These are phyloP conservation scores for Trichoderma erinaceum DNA, from an alignment of 495 filamentous ascomycete species.

Conservation along the genomic window DNA sequence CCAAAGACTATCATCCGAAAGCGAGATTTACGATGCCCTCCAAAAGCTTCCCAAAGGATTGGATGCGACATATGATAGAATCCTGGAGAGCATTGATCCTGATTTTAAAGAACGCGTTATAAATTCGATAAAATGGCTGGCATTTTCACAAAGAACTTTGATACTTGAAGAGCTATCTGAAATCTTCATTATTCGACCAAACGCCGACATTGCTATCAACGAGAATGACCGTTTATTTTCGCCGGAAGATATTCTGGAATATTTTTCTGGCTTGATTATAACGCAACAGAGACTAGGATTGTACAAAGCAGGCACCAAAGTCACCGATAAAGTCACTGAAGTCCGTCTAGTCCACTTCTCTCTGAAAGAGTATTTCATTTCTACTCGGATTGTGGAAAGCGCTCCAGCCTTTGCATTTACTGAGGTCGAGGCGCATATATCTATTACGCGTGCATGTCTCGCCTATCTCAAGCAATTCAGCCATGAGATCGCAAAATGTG, in stretches of 20 bases:
- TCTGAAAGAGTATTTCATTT: background rate
- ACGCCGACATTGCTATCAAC: background rate
- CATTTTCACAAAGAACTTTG: background rate
- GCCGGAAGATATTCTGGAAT: background rate
- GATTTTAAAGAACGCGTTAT: background rate
- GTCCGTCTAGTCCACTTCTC: background rate
- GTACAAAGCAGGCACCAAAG: too few species aligned
- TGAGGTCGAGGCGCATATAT: background rate
- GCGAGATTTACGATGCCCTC: background rate
- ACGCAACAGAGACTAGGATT: background rate
- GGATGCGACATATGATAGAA: background rate
- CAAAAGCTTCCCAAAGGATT: background rate
- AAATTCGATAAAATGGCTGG: background rate
- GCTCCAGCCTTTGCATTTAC: background rate
- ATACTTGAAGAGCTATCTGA: background rate
- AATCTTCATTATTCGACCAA: background rate
- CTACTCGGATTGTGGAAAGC: background rate
- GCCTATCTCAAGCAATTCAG: background rate
- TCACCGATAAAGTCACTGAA: too few species aligned
- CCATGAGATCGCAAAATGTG: too few species aligned
- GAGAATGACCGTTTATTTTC: background rate
- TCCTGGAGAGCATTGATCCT: background rate
- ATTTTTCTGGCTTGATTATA: background rate
- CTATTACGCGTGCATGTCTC: background rate
- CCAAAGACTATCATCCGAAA: background rate